phyloP scores from a whole-genome alignment of 192 early-diverging fungal species.

The Entomortierella beljakovae region DNA sequence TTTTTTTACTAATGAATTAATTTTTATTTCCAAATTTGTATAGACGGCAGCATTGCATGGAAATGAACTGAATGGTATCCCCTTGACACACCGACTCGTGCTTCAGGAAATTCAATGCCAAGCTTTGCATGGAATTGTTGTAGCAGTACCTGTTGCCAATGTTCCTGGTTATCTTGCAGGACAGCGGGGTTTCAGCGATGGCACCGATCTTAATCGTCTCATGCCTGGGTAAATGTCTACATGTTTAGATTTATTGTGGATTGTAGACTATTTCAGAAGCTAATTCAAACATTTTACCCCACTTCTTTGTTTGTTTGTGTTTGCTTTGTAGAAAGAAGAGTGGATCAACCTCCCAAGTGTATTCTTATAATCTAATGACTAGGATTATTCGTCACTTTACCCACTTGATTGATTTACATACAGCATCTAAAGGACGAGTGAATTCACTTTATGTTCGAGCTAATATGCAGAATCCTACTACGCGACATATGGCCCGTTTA shows the following conservation, averaged over 20 bases:
- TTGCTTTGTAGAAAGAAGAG: constrained; percentile 55
- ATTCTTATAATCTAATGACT: constrained; percentile 83
- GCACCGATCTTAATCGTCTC: constrained; percentile 87
- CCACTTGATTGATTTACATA: constrained; percentile 90
- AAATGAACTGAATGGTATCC: constrained; percentile 94
- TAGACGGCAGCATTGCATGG: constrained; percentile 92
- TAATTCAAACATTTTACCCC: no score
- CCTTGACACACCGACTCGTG: constrained; percentile 88
- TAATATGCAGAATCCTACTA: constrained; percentile 83
- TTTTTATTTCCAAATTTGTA: neutral
- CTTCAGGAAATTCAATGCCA: constrained; percentile 77
- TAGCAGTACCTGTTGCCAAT: constrained; percentile 91
- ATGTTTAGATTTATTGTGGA: no score
- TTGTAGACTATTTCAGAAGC: no score
- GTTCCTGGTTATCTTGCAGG: constrained; percentile 85
- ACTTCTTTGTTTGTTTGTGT: no score
- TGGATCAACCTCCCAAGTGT: constrained; percentile 86
- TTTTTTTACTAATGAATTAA: neutral
- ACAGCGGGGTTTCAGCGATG: constrained; percentile 86
- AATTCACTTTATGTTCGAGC: constrained; percentile 91
- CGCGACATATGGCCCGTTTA: constrained; percentile 81
- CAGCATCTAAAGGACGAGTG: constrained; percentile 84
- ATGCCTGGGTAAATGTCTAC: constrained; percentile 89
- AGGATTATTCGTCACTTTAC: constrained; percentile 85
- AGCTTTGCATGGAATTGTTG: constrained; percentile 83